phyloP scores from a whole-genome alignment of 805 yeast genomes.

The Lipomyces spencermartinsiae region DNA sequence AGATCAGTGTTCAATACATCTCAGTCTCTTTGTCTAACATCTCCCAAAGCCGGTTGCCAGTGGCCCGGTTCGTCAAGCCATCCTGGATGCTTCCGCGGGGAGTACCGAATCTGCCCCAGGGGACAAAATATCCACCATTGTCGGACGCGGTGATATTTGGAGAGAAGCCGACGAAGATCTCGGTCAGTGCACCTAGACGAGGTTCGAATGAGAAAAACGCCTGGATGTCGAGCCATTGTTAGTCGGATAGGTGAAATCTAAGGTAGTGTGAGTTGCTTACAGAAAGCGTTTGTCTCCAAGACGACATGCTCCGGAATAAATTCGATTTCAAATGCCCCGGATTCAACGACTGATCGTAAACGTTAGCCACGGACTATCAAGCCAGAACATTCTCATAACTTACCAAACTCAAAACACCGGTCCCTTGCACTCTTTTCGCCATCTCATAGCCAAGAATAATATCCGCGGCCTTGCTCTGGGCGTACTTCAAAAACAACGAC shows the following conservation, averaged over 20 bases:
- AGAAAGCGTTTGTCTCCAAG: conserved; percentile 24
- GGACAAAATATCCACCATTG: conserved; percentile 50
- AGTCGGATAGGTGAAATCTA: not conserved
- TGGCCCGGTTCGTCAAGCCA: conserved; percentile 25
- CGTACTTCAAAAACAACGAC: conserved; percentile 44
- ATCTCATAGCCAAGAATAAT: conserved; percentile 28
- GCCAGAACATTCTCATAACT: not conserved
- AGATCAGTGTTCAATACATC: conserved; percentile 21
- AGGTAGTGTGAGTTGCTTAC: conserved; percentile 3
- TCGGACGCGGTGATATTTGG: conserved; percentile 49
- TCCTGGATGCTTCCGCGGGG: conserved; percentile 29
- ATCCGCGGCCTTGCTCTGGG: conserved; percentile 53
- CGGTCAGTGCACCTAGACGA: conserved; percentile 54
- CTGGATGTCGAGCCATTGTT: not conserved
- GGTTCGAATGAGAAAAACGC: conserved; percentile 36
- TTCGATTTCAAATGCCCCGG: conserved; percentile 35
- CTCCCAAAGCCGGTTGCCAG: conserved; percentile 34
- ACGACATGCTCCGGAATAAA: conserved; percentile 26
- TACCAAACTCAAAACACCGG: conserved; percentile 34
- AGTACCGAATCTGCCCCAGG: conserved; percentile 53
- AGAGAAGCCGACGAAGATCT: conserved; percentile 52
- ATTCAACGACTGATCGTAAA: conserved; percentile 24
- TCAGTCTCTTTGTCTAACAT: conserved; percentile 26
- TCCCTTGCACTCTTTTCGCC: conserved; percentile 21
- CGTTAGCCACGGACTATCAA: not conserved